A percentile compares a stretch with the other conserved stretches of the same genome.
Conservation (phyloP, 352 stramenopile genomes). For the Peronospora destructor region DNA sequence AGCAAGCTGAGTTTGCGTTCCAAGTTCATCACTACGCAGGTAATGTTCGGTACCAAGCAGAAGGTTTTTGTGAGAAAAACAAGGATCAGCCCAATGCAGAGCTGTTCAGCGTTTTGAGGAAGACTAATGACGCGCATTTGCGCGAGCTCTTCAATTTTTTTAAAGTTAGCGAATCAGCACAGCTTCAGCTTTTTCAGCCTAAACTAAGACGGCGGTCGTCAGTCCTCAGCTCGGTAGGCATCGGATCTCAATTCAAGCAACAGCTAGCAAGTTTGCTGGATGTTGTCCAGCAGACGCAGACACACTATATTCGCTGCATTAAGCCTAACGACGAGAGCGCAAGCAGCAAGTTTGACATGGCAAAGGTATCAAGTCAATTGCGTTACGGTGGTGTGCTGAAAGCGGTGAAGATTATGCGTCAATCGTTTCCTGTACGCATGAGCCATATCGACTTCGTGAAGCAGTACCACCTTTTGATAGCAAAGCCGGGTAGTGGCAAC, state of each 20-base stretch:
- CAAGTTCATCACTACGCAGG: conserved; percentile 81
- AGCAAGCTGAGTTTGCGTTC: conserved; percentile 67
- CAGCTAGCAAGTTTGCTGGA: conserved; percentile 90
- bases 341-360: conserved; percentile 83
- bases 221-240: conserved; percentile 57
- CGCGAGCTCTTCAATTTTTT: conserved; percentile 68
- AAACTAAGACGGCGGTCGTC: conserved; percentile 62
- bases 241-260: conserved; percentile 90
- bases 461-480: conserved; percentile 38
- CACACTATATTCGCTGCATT: conserved; percentile 98
- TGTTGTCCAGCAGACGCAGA: conserved; percentile 91
- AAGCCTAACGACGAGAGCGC: conserved; percentile 96
- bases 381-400: conserved; percentile 81
- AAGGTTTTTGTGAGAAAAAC: conserved; percentile 86
- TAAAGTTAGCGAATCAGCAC: conserved; percentile 40
- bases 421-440: conserved; percentile 80
- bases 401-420: conserved; percentile 77
- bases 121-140: conserved; percentile 48
- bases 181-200: conserved; percentile 25
- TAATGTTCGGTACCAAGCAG: conserved; percentile 59
- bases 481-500: not conserved
- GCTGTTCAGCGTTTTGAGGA: conserved; percentile 56
- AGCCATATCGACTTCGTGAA: conserved; percentile 53
- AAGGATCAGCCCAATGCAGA: conserved; percentile 82
- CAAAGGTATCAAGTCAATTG: conserved; percentile 70